Conservation (phyloP, 225 moss, liverwort and hornwort species). For the Climacium dendroides region DNA sequence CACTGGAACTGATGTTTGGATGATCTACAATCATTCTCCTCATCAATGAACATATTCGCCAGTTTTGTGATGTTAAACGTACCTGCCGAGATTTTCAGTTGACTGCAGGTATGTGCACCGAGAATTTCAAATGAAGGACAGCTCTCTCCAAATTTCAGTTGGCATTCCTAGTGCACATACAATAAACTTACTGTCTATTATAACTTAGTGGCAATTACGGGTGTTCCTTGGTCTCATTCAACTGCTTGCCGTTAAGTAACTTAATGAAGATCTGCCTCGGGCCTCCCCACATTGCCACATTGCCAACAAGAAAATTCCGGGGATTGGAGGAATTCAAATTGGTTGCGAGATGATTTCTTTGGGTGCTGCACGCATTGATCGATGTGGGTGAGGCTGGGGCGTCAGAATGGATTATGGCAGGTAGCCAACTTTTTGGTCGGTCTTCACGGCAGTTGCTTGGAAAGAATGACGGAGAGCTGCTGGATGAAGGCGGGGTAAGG, state of each 20-base stretch:
- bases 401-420: neutral
- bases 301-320: neutral
- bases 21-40: too few species aligned
- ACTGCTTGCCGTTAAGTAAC: neutral
- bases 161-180: neutral
- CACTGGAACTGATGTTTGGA: neutral
- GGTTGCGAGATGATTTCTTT: neutral
- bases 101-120: neutral
- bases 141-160: neutral
- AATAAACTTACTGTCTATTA: fast-evolving
- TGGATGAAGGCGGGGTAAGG: neutral
- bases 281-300: neutral
- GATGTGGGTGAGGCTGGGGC: neutral
- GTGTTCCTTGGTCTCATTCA: neutral
- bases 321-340: neutral
- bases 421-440: neutral
- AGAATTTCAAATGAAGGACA: neutral
- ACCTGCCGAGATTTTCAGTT: neutral
- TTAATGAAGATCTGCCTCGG: neutral
- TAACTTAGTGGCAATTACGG: neutral
- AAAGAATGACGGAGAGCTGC: neutral
- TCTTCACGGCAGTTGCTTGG: neutral
- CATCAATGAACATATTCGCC: too few species aligned
- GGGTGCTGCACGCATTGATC: neutral
- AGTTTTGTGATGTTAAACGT: too few species aligned